These are phyloP conservation scores for Penicillium odoratum DNA, from an alignment of 495 filamentous ascomycete genomes.

Conservation along the genomic window DNA sequence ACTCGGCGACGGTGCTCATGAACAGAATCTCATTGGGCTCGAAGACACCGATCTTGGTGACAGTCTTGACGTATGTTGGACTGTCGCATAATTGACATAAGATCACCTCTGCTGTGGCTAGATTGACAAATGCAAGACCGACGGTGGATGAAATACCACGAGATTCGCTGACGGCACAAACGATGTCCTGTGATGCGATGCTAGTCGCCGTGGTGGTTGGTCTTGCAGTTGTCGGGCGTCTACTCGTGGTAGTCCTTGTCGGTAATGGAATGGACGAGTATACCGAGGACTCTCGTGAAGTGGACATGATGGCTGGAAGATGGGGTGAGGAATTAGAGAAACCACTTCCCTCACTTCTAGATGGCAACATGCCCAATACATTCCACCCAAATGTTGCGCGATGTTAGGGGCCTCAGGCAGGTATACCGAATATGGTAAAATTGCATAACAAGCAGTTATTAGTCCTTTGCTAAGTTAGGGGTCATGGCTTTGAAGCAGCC, in stretches of 20 bases:
- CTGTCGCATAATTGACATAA: conserved; percentile 89
- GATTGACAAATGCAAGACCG: conserved; percentile 85
- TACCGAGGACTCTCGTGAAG: conserved; percentile 6
- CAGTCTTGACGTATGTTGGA: conserved; percentile 80
- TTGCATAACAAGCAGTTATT: no score
- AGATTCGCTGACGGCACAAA: conserved; percentile 91
- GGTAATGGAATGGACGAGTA: conserved; percentile 27
- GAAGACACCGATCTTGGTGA: conserved; percentile 79
- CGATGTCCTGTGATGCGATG: conserved; percentile 69
- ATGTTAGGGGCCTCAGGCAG: no score
- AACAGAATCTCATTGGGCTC: conserved; percentile 76
- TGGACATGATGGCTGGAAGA: conserved; percentile 11
- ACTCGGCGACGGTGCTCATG: conserved; percentile 67
- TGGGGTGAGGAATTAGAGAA: background rate
- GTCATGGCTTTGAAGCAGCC: no score
- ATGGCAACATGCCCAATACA: no score
- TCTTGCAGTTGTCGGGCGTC: conserved; percentile 46
- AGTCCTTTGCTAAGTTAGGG: no score
- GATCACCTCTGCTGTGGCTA: conserved; percentile 77
- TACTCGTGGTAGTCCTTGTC: conserved; percentile 35
- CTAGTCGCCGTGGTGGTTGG: conserved; percentile 67
- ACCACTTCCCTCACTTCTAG: no score
- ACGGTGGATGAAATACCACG: conserved; percentile 83
- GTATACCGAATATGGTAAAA: no score
- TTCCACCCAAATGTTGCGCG: no score